Evolutionary conservation across 148 eudicot genomes (phyloP).

Genomic region (Diospyros kaki): DNA sequence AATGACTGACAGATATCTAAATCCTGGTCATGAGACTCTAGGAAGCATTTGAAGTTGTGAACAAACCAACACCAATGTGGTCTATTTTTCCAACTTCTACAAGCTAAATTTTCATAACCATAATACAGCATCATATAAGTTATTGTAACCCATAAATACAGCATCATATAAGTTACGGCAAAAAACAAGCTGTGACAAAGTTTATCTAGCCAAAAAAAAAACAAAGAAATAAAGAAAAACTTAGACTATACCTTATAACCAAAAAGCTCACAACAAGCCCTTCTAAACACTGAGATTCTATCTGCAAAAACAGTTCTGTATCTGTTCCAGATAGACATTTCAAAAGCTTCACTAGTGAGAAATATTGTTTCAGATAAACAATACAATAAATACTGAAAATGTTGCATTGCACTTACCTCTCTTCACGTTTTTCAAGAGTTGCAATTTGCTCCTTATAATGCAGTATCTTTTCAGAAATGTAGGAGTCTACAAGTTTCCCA

Average conservation of each 20-base stretch:
- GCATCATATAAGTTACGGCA: background rate
- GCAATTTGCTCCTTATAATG: constrained; percentile 98
- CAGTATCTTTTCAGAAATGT: constrained; percentile 79
- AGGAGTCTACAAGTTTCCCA: constrained; percentile 79
- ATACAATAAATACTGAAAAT: background rate
- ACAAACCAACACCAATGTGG: no score
- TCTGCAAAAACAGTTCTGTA: constrained; percentile 98
- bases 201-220: background rate
- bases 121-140: no score
- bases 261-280: constrained; percentile 99
- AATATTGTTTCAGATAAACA: background rate
- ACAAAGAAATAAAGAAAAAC: background rate
- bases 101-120: no score
- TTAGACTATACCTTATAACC: constrained; percentile 79
- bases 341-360: constrained; percentile 8
- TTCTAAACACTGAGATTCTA: constrained; percentile 91
- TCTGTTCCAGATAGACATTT: constrained; percentile 39
- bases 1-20: no score
- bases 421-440: constrained; percentile 96
- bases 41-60: no score
- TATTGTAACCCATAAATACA: background rate
- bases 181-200: background rate
- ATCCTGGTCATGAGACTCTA: no score
- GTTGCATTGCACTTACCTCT: constrained; percentile 49
- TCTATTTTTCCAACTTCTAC: no score